A percentile compares a stretch with the other conserved stretches of the same genome.
These are phyloP conservation scores for Eucalyptus brandiana DNA, from an alignment of 345 rosid species.

Conservation along the genomic window DNA sequence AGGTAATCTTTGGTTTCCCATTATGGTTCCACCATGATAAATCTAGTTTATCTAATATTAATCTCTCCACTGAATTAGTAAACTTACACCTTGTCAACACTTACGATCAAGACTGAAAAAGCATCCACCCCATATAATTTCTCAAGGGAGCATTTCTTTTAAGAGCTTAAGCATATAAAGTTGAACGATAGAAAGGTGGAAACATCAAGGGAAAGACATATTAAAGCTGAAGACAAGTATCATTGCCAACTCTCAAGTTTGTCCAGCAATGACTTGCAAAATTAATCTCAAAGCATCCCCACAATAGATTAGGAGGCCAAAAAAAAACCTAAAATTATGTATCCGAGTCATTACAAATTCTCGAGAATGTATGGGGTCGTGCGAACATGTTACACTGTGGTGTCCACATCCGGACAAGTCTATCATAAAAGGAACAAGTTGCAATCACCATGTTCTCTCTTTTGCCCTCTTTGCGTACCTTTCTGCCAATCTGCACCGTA, in stretches of 20 bases:
- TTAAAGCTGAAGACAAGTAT: neutral
- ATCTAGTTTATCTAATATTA: neutral
- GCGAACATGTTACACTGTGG: slow-evolving; percentile 18
- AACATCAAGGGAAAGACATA: neutral
- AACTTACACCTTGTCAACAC: neutral
- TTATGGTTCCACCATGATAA: neutral
- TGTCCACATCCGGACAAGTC: slow-evolving; percentile 55
- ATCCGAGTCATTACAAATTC: neutral
- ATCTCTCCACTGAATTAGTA: neutral
- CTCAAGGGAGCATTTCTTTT: neutral
- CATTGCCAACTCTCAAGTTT: neutral
- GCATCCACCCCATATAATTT: neutral
- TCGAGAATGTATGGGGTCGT: neutral
- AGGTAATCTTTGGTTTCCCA: neutral
- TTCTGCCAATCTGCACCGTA: slow-evolving; percentile 62
- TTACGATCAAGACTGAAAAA: neutral
- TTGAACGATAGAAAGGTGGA: neutral
- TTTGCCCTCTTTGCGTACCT: slow-evolving; percentile 4
- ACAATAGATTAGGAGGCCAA: neutral
- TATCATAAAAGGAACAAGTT: slow-evolving; percentile 79
- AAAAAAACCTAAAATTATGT: neutral
- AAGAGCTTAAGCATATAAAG: neutral
- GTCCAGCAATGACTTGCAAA: neutral
- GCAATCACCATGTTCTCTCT: slow-evolving; percentile 36
- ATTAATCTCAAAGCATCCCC: neutral